Evolutionary conservation across 176 grass and related monocot genomes (phyloP).

Genomic region (Alloteropsis semialata): DNA sequence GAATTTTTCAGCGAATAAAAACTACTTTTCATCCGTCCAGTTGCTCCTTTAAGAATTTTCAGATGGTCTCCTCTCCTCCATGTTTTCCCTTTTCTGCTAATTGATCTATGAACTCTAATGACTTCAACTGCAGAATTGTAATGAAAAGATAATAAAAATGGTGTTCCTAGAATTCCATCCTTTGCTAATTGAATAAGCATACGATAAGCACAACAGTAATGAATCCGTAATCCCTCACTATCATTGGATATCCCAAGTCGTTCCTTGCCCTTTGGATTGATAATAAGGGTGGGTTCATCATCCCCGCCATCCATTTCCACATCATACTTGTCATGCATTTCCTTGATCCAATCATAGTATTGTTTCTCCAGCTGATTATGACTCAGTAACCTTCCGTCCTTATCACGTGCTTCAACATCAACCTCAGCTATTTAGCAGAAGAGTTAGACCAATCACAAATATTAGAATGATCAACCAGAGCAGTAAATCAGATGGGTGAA

Average conservation of each 20-base stretch:
- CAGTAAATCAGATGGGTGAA: neutral
- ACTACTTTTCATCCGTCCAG: slow-evolving; percentile 10
- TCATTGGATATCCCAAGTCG: slow-evolving; percentile 49
- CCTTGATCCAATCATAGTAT: slow-evolving; percentile 43
- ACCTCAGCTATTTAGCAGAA: slow-evolving; percentile 15
- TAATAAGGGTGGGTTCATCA: slow-evolving; percentile 33
- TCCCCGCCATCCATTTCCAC: slow-evolving; percentile 46
- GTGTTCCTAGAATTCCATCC: neutral
- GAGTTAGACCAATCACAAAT: neutral
- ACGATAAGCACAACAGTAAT: neutral
- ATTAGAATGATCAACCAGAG: neutral
- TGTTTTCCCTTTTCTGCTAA: slow-evolving; percentile 39
- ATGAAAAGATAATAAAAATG: neutral
- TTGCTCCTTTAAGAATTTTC: slow-evolving; percentile 36
- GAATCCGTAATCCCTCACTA: slow-evolving; percentile 30
- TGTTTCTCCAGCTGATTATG: slow-evolving; percentile 36
- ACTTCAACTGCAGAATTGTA: slow-evolving; percentile 20
- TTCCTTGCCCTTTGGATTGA: slow-evolving; percentile 40
- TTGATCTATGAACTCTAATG: slow-evolving; percentile 43
- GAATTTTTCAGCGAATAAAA: slow-evolving; percentile 21
- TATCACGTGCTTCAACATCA: slow-evolving; percentile 26
- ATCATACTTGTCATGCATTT: slow-evolving; percentile 58
- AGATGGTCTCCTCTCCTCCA: slow-evolving; percentile 52
- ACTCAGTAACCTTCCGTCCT: slow-evolving; percentile 25
- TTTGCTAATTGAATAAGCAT: neutral